These are phyloP conservation scores for Colletotrichum costaricense DNA, from an alignment of 2,329 filamentous ascomycete species.

Conservation along the genomic window DNA sequence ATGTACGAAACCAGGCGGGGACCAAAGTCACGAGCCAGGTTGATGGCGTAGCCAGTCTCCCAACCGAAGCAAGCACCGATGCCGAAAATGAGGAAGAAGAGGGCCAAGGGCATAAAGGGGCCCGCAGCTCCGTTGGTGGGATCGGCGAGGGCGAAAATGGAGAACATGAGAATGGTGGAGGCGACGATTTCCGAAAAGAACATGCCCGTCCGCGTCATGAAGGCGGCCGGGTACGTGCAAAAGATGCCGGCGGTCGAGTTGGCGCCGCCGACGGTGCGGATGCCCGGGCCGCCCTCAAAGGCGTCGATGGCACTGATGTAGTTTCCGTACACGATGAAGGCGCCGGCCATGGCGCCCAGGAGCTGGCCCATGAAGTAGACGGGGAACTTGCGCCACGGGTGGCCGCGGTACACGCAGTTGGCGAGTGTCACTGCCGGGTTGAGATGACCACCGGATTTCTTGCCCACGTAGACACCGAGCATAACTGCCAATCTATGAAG, in stretches of 20 bases:
- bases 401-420: slow-evolving; percentile 75
- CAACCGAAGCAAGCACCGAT: slow-evolving; percentile 80
- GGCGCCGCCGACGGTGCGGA: slow-evolving; percentile 69
- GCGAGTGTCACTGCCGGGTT: slow-evolving; percentile 78
- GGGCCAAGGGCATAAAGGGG: slow-evolving; percentile 66
- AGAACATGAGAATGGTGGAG: slow-evolving; percentile 75
- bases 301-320: slow-evolving; percentile 73
- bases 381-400: slow-evolving; percentile 77
- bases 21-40: slow-evolving; percentile 78
- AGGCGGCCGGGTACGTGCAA: slow-evolving; percentile 76
- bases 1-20: slow-evolving; percentile 75
- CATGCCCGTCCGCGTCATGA: slow-evolving; percentile 74
- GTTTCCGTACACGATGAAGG: slow-evolving; percentile 69
- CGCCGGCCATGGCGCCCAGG: slow-evolving; percentile 73
- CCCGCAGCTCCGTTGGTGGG: slow-evolving; percentile 67
- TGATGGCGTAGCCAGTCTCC: slow-evolving; percentile 83
- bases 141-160: slow-evolving; percentile 77
- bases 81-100: slow-evolving; percentile 81
- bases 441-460: slow-evolving; percentile 75
- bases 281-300: slow-evolving; percentile 69
- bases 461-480: slow-evolving; percentile 75
- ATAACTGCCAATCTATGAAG: slow-evolving; percentile 69
- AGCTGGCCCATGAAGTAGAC: slow-evolving; percentile 75
- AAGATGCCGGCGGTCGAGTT: slow-evolving; percentile 78
- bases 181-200: slow-evolving; percentile 81